Percentiles rank a stretch among this genome's conserved stretches.
phyloP scores from a whole-genome alignment of 352 stramenopile genomes.

The Phytophthora palmivora region DNA sequence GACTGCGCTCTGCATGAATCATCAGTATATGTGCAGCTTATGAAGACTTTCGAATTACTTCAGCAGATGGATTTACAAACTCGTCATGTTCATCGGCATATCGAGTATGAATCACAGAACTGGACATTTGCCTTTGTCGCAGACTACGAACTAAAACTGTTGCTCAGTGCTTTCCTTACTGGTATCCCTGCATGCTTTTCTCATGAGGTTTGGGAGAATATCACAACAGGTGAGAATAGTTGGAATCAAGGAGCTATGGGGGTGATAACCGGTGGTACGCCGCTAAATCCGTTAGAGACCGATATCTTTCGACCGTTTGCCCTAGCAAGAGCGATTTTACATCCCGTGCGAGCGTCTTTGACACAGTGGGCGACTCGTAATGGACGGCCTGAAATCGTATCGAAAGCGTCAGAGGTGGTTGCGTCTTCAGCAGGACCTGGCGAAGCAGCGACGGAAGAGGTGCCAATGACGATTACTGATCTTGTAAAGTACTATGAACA shows the following conservation, averaged over 20 bases:
- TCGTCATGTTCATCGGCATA: conserved; percentile 68
- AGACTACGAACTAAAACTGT: conserved; percentile 84
- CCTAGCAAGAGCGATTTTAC: conserved; percentile 55
- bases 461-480: conserved; percentile 12
- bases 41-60: conserved; percentile 66
- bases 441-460: conserved; percentile 21
- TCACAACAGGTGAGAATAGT: conserved; percentile 22
- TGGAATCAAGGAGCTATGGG: conserved; percentile 30
- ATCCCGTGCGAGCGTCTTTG: conserved; percentile 45
- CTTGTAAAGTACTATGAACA: conserved; percentile 54
- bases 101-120: conserved; percentile 87
- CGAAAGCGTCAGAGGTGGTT: conserved; percentile 11
- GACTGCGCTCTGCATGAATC: conserved; percentile 35
- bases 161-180: conserved; percentile 71
- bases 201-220: conserved; percentile 37
- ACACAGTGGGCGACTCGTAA: conserved; percentile 45
- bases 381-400: conserved; percentile 42
- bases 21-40: conserved; percentile 64
- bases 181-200: conserved; percentile 67
- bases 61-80: conserved; percentile 87
- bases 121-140: conserved; percentile 87
- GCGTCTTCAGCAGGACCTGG: conserved; percentile 12
- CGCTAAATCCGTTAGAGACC: conserved; percentile 39
- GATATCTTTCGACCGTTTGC: conserved; percentile 40
- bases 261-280: conserved; percentile 26